Percentiles rank a stretch among this genome's conserved stretches.
These are phyloP conservation scores for Fusarium scirpi DNA, from an alignment of 2,329 filamentous ascomycete species.

Conservation along the genomic window DNA sequence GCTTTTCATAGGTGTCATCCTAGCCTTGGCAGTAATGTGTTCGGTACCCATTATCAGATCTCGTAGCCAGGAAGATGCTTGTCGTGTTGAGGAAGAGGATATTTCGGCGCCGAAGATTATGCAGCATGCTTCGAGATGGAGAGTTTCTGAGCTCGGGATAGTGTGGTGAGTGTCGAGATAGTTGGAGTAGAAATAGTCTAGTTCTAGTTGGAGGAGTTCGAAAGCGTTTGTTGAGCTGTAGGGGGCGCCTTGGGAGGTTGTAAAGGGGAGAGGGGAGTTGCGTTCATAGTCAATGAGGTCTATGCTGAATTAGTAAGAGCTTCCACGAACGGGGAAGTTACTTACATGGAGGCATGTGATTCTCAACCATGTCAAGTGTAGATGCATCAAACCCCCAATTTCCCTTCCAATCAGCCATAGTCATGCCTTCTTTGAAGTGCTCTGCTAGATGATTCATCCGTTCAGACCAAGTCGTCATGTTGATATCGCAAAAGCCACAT, in stretches of 20 bases:
- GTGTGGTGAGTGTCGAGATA: constrained; percentile 38
- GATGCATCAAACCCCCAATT: constrained; percentile 56
- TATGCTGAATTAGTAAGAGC: rapidly evolving
- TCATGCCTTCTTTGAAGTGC: constrained; percentile 57
- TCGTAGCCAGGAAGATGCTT: constrained; percentile 42
- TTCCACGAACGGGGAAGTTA: rapidly evolving
- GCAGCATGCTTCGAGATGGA: constrained; percentile 46
- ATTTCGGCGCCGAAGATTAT: constrained; percentile 48
- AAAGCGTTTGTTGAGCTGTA: constrained; percentile 46
- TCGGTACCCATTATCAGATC: constrained; percentile 42
- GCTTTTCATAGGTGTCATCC: constrained; percentile 43
- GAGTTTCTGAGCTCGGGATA: constrained; percentile 32
- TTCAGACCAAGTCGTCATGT: constrained; percentile 53
- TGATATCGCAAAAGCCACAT: constrained; percentile 57
- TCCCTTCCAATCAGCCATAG: constrained; percentile 60
- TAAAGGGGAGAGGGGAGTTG: constrained; percentile 41
- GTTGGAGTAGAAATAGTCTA: constrained; percentile 48
- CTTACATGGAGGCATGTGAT: constrained; percentile 58
- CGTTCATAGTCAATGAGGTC: constrained; percentile 38
- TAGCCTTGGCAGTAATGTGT: constrained; percentile 26
- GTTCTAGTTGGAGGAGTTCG: constrained; percentile 53
- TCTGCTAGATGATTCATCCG: constrained; percentile 56
- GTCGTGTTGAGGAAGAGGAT: neutral
- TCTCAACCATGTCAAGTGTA: constrained; percentile 54
- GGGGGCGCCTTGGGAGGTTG: constrained; percentile 34